Conservation (phyloP, 768 basidiomycete species). For the Pisolithus microcarpus region DNA sequence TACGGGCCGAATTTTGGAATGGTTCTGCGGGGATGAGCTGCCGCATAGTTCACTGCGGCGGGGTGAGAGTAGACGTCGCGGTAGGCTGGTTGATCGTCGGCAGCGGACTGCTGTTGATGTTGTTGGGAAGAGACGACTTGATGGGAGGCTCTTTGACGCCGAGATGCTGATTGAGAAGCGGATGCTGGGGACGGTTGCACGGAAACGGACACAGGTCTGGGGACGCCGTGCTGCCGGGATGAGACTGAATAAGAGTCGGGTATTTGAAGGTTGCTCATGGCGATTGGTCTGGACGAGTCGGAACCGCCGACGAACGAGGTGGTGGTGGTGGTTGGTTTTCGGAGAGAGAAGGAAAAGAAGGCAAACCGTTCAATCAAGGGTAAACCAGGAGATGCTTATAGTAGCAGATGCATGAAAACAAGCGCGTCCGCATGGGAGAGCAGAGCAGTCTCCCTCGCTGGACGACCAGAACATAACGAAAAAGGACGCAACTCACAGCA, state of each 20-base stretch:
- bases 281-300: neutral
- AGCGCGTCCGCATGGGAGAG: conserved; percentile 14
- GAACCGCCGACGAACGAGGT: neutral
- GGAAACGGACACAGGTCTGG: conserved; percentile 55
- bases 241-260: conserved; percentile 38
- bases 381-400: conserved; percentile 4
- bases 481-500: conserved; percentile 14
- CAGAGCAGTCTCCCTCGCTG: conserved; percentile 8
- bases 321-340: neutral
- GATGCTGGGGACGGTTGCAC: conserved; percentile 45
- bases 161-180: conserved; percentile 34
- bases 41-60: conserved; percentile 74
- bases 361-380: conserved; percentile 5
- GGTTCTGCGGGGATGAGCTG: conserved; percentile 75
- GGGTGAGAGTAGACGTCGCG: conserved; percentile 81
- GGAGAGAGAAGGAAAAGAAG: conserved; percentile 3
- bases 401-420: conserved; percentile 13
- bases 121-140: conserved; percentile 49
- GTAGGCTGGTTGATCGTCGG: conserved; percentile 42
- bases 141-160: conserved; percentile 69
- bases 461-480: conserved; percentile 8
- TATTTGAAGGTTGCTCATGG: conserved; percentile 36
- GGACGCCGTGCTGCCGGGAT: conserved; percentile 34
- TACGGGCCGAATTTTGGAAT: conserved; percentile 96
- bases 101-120: conserved; percentile 31